Conservation (phyloP, 345 rosid genomes). For the Arabidopsis arenosa region DNA sequence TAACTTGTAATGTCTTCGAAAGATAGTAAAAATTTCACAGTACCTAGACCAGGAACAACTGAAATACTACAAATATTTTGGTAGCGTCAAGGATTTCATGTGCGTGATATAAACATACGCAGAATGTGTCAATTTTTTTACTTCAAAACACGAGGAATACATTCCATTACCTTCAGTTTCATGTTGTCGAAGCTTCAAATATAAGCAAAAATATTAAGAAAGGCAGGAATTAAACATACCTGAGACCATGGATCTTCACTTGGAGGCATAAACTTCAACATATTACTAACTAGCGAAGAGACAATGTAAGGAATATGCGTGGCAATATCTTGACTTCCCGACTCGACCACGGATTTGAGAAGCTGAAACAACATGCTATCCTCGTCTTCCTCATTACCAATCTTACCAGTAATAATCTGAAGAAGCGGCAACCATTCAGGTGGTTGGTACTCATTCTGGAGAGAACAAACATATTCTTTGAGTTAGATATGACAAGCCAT, state of each 20-base stretch:
- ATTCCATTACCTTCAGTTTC: constrained; percentile 15
- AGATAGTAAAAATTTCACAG: neutral
- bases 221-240: constrained; percentile 51
- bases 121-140: constrained; percentile 16
- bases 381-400: constrained; percentile 75
- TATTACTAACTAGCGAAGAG: constrained; percentile 58
- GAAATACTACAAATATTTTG: constrained; percentile 4
- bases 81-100: constrained; percentile 21
- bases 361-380: constrained; percentile 68
- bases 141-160: constrained; percentile 7
- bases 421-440: constrained; percentile 84
- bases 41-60: constrained; percentile 23
- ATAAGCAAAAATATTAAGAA: constrained; percentile 22
- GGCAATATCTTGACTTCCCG: constrained; percentile 58
- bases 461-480: constrained; percentile 29
- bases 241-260: constrained; percentile 68
- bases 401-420: constrained; percentile 67
- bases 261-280: constrained; percentile 58
- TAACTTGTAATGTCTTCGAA: constrained; percentile 15
- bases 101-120: constrained; percentile 19
- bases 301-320: constrained; percentile 73
- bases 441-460: constrained; percentile 78
- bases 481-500: constrained; percentile 35
- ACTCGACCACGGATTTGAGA: constrained; percentile 70
- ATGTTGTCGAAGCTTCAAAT: constrained; percentile 19